Percentiles rank a stretch among this genome's conserved stretches.
Conservation (phyloP, 2,329 filamentous ascomycete species). For the Fonsecaea nubica region DNA sequence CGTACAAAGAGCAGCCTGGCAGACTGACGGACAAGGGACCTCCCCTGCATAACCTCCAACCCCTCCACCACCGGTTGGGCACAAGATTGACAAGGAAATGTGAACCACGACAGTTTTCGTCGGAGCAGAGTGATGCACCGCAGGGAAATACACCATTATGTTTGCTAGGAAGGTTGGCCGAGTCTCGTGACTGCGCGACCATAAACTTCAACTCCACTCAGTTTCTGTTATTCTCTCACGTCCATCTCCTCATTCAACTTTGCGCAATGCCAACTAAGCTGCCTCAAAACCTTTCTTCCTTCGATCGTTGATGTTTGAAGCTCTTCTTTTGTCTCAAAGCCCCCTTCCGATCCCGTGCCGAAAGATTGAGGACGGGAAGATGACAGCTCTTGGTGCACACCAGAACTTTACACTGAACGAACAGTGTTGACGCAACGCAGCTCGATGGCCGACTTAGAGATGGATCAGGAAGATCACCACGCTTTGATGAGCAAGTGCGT, state of each 20-base stretch:
- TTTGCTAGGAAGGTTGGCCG: background rate
- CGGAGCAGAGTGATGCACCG: background rate
- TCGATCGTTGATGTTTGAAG: background rate
- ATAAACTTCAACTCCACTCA: background rate
- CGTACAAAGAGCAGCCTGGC: slow-evolving; percentile 21
- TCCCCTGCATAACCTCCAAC: slow-evolving; percentile 27
- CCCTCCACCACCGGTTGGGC: slow-evolving; percentile 21
- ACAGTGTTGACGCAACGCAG: background rate
- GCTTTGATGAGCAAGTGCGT: background rate
- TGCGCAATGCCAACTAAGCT: background rate
- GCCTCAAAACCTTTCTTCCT: background rate
- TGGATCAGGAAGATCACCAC: background rate
- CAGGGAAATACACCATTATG: background rate
- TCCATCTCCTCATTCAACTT: background rate
- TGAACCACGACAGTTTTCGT: background rate
- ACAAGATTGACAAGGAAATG: background rate
- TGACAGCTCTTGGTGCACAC: background rate
- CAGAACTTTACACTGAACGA: background rate
- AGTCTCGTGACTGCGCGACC: background rate
- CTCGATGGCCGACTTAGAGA: background rate
- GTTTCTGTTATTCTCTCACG: background rate
- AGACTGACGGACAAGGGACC: slow-evolving; percentile 12
- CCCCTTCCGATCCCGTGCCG: background rate
- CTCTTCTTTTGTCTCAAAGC: background rate
- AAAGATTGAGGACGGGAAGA: background rate